Evolutionary conservation across 1,139 yeast species (phyloP), one percentile per base, ranked within the genome.

Genomic region (Sugiyamaella pinicola): DNA sequence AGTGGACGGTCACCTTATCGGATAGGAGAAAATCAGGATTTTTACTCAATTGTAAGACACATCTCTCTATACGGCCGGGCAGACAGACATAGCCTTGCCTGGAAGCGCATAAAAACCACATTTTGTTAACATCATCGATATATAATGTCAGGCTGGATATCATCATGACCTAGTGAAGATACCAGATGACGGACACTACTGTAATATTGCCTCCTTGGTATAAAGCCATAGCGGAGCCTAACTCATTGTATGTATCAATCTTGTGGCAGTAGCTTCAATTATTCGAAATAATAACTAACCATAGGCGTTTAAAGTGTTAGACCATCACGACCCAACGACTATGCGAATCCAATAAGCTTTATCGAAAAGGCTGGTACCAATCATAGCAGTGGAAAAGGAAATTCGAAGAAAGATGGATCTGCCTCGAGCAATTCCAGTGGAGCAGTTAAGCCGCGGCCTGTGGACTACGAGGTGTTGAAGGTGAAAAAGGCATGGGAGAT

Each of bases 401-500:
- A 8, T 5, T 28, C 42, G 3, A 37, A 46, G 29, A 37, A 29
- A 28, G 49, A 37, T 13, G 22, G n/a, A 7, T 2, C n/a, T n/a
- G n/a, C n/a, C n/a, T n/a, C 46, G 4, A 21, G 35, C 7, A 22
- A 21, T 21, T 8, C 38, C 9, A 26, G 35, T n/a, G 39, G 34
- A 12, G 33, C 24, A 10, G 17, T 19, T 6, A 46, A 46, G n/a
- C 29, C 37, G 5, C 37, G 38, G n/a, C 21, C 43, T 4, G 50
- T 47, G 35, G 61, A 61, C n/a, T 56, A 62, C 33, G 68, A 65
- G 21, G 57, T 58, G 31, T 60, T 71, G 29, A 70, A 67, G 57
- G 63, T 70, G 39, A 64, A 64, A 65, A 87, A 85, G 65, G 93
- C 95, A 0, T 89, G 97, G 96, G 95, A 88, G 57, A 67, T 87